phyloP scores from a whole-genome alignment of 371 early-diverging fungal species.

The Lichtheimia corymbifera region DNA sequence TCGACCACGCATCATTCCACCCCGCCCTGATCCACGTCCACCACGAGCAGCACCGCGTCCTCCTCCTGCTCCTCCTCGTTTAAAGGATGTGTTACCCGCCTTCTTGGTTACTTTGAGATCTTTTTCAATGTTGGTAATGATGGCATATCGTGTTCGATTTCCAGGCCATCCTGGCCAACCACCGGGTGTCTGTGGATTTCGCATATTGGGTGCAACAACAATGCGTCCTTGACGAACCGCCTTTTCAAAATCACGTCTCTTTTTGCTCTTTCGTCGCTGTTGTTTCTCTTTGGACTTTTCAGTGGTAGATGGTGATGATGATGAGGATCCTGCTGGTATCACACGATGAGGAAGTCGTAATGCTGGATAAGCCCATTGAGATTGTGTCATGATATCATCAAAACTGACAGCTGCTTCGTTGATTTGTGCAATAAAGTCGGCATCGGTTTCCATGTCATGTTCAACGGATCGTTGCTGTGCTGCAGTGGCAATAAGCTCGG shows the following conservation, averaged over 20 bases:
- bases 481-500: slow-evolving; percentile 16
- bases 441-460: slow-evolving; percentile 39
- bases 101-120: slow-evolving; percentile 6
- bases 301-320: slow-evolving; percentile 9
- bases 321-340: slow-evolving; percentile 7
- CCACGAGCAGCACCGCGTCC: slow-evolving; percentile 7
- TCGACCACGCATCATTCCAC: not conserved
- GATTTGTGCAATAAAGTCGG: slow-evolving; percentile 30
- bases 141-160: slow-evolving; percentile 27
- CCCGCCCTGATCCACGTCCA: slow-evolving; percentile 3
- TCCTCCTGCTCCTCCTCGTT: slow-evolving; percentile 1
- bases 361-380: slow-evolving; percentile 30
- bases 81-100: not conserved
- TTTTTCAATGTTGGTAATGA: slow-evolving; percentile 22
- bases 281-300: slow-evolving; percentile 10
- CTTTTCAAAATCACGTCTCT: slow-evolving; percentile 46
- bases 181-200: slow-evolving; percentile 35
- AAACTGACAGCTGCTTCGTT: slow-evolving; percentile 25
- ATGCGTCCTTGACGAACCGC: slow-evolving; percentile 34
- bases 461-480: slow-evolving; percentile 33
- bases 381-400: slow-evolving; percentile 36
- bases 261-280: slow-evolving; percentile 41
- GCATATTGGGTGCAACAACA: slow-evolving; percentile 31
- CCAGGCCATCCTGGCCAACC: slow-evolving; percentile 60
- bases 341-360: slow-evolving; percentile 23